phyloP scores from a whole-genome alignment of 139 green algal genomes.

The Chlamydomonas schloesseri region DNA sequence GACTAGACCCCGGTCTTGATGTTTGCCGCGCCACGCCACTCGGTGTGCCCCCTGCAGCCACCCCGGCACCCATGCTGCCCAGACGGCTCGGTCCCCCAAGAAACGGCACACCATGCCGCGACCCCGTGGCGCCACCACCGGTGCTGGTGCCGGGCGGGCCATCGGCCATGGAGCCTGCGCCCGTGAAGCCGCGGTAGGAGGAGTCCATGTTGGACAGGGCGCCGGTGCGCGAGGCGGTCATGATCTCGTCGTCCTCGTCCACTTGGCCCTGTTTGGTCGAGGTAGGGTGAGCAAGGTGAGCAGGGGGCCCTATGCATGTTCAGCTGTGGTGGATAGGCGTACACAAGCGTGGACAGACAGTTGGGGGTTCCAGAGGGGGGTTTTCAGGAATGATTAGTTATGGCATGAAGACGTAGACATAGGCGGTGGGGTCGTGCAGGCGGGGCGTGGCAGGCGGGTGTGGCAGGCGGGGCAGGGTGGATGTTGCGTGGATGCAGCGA shows the following conservation, averaged over 20 bases:
- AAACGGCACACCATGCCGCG: not conserved
- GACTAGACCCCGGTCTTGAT: no score
- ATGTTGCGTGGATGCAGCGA: no score
- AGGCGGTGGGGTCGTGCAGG: no score
- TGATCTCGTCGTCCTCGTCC: slow-evolving; percentile 40
- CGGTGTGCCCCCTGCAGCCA: no score
- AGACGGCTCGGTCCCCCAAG: slow-evolving; percentile 2
- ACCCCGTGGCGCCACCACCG: not conserved
- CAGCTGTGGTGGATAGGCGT: not conserved
- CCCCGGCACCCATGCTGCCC: not conserved
- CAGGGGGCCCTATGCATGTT: not conserved
- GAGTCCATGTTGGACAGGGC: slow-evolving; percentile 12
- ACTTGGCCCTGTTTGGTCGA: slow-evolving; percentile 4
- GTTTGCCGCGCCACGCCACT: no score
- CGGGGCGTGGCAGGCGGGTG: no score
- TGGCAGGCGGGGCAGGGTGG: no score
- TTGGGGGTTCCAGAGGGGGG: no score
- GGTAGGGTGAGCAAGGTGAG: not conserved
- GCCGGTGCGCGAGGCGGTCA: slow-evolving; percentile 27
- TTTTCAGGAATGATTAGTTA: no score
- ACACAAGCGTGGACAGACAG: not conserved
- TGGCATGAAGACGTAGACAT: no score
- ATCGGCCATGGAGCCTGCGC: not conserved
- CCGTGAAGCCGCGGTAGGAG: not conserved
- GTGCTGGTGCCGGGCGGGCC: not conserved